These are phyloP conservation scores for Orbilia javanica DNA, from an alignment of 2,329 filamentous ascomycete species.

Conservation along the genomic window DNA sequence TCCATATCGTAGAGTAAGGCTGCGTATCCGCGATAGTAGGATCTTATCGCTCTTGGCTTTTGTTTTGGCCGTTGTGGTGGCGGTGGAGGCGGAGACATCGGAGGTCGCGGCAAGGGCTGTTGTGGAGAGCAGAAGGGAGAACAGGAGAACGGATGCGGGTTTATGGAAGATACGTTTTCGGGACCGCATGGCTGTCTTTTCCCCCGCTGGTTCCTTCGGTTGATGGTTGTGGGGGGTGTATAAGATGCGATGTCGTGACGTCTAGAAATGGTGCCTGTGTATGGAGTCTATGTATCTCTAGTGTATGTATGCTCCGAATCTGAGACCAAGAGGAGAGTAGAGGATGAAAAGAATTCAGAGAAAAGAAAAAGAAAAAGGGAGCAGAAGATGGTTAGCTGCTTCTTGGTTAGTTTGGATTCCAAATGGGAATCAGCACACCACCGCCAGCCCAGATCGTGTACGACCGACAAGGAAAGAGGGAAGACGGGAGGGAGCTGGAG, in stretches of 20 bases:
- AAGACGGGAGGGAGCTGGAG: neutral
- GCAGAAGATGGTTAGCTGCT: neutral
- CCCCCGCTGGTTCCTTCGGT: neutral
- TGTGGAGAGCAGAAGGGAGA: slow-evolving; percentile 28
- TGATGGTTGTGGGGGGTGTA: neutral
- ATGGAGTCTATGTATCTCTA: neutral
- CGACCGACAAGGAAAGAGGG: slow-evolving; percentile 16
- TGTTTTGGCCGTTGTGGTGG: slow-evolving; percentile 55
- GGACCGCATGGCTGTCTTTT: slow-evolving; percentile 30
- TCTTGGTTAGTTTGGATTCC: neutral
- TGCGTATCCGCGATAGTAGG: slow-evolving; percentile 52
- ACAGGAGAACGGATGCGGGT: slow-evolving; percentile 2
- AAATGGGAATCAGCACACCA: slow-evolving; percentile 8
- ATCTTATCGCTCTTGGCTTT: slow-evolving; percentile 58
- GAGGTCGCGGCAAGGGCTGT: slow-evolving; percentile 1
- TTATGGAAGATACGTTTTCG: slow-evolving; percentile 18
- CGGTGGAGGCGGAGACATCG: slow-evolving; percentile 43
- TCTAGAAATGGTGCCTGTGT: neutral
- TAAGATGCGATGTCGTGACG: slow-evolving; percentile 1
- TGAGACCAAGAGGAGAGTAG: too few species aligned
- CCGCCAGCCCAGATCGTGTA: slow-evolving; percentile 29
- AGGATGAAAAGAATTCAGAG: too few species aligned
- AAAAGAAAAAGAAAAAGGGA: slow-evolving; percentile 1
- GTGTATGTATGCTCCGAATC: neutral
- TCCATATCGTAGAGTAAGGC: slow-evolving; percentile 48